Evolutionary conservation across 2,329 filamentous ascomycete genomes (phyloP).

Genomic region (Exophiala sp.): DNA sequence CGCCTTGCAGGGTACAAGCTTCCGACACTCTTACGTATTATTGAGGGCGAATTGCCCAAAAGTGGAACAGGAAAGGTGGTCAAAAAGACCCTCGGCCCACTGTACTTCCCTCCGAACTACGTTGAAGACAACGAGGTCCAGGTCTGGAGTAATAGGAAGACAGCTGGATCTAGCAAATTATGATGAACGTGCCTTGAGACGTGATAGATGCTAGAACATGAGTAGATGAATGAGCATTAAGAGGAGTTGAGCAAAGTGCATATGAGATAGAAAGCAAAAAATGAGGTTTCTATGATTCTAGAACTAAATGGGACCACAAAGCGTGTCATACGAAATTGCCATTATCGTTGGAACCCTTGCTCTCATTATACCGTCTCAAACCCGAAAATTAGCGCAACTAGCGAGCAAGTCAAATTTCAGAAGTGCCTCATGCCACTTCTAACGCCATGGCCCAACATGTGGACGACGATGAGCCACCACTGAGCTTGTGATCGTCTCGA

Average conservation of each 20-base stretch:
- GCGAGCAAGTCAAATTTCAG: too few species aligned
- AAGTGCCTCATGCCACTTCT: too few species aligned
- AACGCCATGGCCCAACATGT: too few species aligned
- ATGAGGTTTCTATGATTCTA: neutral
- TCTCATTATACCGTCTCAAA: too few species aligned
- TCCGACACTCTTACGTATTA: constrained; percentile 46
- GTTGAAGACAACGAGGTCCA: constrained; percentile 30
- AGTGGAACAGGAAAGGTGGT: constrained; percentile 50
- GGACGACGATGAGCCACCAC: neutral
- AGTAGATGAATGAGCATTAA: too few species aligned
- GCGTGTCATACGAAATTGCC: neutral
- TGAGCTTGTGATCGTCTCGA: neutral
- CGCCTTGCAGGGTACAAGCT: constrained; percentile 49
- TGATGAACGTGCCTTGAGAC: constrained; percentile 1
- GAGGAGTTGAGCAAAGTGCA: neutral
- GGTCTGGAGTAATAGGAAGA: constrained; percentile 28
- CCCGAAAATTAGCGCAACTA: too few species aligned
- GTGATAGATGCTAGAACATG: neutral
- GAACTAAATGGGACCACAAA: too few species aligned
- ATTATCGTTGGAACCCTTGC: neutral
- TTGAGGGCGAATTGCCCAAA: constrained; percentile 48
- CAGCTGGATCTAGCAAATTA: constrained; percentile 15
- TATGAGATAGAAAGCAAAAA: neutral
- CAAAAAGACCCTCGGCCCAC: constrained; percentile 45
- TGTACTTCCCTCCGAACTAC: constrained; percentile 38